A percentile compares a stretch with the other conserved stretches of the same genome.
Conservation (phyloP, 345 rosid genomes). For the Salix viminalis region DNA sequence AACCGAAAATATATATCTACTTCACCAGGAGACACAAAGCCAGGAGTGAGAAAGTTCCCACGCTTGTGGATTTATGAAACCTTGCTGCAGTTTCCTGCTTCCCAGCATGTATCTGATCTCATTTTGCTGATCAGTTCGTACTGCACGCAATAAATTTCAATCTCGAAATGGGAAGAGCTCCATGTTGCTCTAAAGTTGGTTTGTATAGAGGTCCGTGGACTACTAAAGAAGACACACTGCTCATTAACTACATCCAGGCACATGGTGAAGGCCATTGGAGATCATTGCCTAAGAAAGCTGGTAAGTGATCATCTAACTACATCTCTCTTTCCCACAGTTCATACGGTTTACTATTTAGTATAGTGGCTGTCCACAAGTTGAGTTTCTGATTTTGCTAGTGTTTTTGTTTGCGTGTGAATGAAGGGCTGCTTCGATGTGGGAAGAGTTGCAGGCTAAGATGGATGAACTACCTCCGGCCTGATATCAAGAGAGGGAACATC, state of each 20-base stretch:
- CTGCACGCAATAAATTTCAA: too few species aligned
- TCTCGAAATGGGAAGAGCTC: constrained; percentile 34
- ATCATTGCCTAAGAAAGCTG: constrained; percentile 42
- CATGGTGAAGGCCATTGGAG: constrained; percentile 51
- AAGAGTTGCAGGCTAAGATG: constrained; percentile 52
- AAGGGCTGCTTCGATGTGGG: constrained; percentile 46
- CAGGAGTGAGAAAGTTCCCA: too few species aligned
- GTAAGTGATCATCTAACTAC: background rate
- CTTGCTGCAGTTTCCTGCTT: background rate
- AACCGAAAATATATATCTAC: background rate
- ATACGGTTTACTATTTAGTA: background rate
- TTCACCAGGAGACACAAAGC: too few species aligned
- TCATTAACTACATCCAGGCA: constrained; percentile 24
- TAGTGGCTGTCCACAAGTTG: background rate
- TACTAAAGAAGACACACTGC: constrained; percentile 34
- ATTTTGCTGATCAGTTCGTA: background rate
- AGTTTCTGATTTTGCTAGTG: background rate
- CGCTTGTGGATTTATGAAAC: background rate
- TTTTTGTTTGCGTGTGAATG: background rate
- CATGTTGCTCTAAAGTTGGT: constrained; percentile 46
- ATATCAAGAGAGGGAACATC: constrained; percentile 47
- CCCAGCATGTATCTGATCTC: background rate
- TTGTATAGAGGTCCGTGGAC: constrained; percentile 47
- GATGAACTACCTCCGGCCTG: constrained; percentile 50
- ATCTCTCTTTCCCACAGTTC: background rate